Conservation (phyloP, 73 alveolate genomes). For the Tetrahymena thermophila region DNA sequence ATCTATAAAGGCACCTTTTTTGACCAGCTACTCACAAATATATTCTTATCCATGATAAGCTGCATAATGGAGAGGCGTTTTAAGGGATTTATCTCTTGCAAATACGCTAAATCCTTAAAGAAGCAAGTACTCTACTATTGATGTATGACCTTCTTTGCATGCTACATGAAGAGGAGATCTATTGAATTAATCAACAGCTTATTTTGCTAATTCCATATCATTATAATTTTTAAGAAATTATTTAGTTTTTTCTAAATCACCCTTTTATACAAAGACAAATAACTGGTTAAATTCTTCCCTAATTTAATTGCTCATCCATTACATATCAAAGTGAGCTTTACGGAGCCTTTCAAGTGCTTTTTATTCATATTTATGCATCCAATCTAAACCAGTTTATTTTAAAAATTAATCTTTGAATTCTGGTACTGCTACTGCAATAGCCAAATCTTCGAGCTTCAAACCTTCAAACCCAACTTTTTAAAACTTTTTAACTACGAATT, state of each 20-base stretch:
- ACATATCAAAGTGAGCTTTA: conserved; percentile 78
- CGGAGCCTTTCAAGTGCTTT: conserved; percentile 84
- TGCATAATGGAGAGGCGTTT: conserved; percentile 72
- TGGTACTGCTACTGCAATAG: conserved; percentile 83
- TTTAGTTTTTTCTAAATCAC: conserved; percentile 66
- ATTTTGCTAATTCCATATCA: conserved; percentile 6
- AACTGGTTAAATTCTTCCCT: conserved; percentile 10
- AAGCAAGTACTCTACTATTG: conserved; percentile 45
- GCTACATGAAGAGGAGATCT: conserved; percentile 64
- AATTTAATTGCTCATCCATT: conserved; percentile 76
- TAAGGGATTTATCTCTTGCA: conserved; percentile 59
- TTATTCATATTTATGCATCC: conserved; percentile 76
- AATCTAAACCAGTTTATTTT: conserved; percentile 75
- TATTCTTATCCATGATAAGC: conserved; percentile 67
- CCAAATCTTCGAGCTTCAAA: conserved; percentile 89
- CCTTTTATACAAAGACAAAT: conserved; percentile 60
- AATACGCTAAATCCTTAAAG: conserved; percentile 51
- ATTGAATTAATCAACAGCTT: conserved; percentile 53
- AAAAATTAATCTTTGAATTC: conserved; percentile 73
- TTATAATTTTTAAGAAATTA: conserved; percentile 14
- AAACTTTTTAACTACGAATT: conserved; percentile 42
- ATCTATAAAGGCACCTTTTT: background rate
- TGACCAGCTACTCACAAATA: conserved; percentile 35
- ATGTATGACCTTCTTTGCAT: conserved; percentile 60
- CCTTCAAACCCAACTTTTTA: conserved; percentile 90